phyloP scores from a whole-genome alignment of 352 stramenopile species.

The Globisporangium orthogonon region DNA sequence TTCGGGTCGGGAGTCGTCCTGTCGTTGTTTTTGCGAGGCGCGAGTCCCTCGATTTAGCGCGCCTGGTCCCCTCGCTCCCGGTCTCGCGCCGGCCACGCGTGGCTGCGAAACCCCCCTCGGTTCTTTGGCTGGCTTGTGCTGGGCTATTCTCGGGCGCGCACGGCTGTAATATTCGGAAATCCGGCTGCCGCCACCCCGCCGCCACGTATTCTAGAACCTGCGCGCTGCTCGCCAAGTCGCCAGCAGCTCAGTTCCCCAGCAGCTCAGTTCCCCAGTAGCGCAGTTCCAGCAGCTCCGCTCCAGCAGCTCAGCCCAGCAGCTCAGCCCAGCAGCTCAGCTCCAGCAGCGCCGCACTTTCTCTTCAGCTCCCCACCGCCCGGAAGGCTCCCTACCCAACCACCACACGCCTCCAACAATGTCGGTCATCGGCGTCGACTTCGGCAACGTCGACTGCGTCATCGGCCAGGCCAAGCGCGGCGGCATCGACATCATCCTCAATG shows the following conservation, averaged over 20 bases:
- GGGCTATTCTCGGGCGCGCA: too few species aligned
- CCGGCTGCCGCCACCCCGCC: too few species aligned
- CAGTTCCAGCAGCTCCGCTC: too few species aligned
- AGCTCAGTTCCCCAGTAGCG: too few species aligned
- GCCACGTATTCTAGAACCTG: neutral
- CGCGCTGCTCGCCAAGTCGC: neutral
- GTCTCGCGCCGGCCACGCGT: too few species aligned
- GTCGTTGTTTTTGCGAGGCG: too few species aligned
- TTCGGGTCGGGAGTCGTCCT: neutral
- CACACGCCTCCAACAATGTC: slow-evolving; percentile 72
- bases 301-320: too few species aligned
- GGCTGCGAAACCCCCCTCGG: too few species aligned
- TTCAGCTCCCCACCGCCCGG: neutral
- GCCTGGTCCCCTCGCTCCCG: too few species aligned
- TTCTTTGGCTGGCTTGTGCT: neutral
- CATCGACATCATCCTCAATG: slow-evolving; percentile 99
- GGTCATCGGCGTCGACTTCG: slow-evolving; percentile 97
- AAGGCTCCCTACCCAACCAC: slow-evolving; percentile 1
- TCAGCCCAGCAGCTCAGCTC: too few species aligned
- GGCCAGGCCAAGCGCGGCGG: slow-evolving; percentile 94
- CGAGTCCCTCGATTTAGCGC: too few species aligned
- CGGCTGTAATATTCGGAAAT: too few species aligned
- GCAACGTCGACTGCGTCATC: slow-evolving; percentile 95
- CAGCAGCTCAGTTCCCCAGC: neutral
- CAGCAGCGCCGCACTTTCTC: neutral